phyloP scores from a whole-genome alignment of 129 eudicot species.

The Glebionis coronaria region DNA sequence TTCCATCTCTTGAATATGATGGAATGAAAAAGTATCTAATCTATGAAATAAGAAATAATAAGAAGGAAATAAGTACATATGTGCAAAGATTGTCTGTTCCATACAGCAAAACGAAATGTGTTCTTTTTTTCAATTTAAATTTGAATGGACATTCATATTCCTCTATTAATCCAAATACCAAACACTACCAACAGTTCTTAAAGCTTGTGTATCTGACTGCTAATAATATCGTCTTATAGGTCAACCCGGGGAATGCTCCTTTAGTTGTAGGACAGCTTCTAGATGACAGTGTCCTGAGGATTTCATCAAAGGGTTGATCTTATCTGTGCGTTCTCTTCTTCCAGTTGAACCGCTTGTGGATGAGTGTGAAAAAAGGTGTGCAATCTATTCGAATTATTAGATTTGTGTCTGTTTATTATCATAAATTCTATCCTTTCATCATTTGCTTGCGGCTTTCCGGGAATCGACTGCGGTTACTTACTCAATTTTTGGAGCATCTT shows the following conservation, averaged over 20 bases:
- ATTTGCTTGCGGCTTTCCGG: conserved; percentile 42
- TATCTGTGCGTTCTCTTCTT: conserved; percentile 93
- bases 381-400: not conserved
- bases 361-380: conserved; percentile 90
- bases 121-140: no score
- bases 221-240: conserved; percentile 41
- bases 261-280: conserved; percentile 95
- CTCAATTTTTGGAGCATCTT: conserved; percentile 96
- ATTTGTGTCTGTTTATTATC: not conserved
- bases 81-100: no score
- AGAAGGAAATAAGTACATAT: no score
- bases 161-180: no score
- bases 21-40: no score
- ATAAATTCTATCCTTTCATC: conserved; percentile 22
- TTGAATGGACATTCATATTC: no score
- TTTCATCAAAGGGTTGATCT: conserved; percentile 90
- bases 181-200: not conserved
- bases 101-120: no score
- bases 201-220: conserved; percentile 7
- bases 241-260: conserved; percentile 96
- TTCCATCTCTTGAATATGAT: no score
- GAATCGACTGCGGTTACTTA: conserved; percentile 91
- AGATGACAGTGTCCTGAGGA: conserved; percentile 99
- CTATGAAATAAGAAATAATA: no score
- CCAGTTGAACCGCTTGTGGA: conserved; percentile 99